These are phyloP conservation scores for Psilocybe cubensis DNA, from an alignment of 768 basidiomycete species.

Conservation along the genomic window DNA sequence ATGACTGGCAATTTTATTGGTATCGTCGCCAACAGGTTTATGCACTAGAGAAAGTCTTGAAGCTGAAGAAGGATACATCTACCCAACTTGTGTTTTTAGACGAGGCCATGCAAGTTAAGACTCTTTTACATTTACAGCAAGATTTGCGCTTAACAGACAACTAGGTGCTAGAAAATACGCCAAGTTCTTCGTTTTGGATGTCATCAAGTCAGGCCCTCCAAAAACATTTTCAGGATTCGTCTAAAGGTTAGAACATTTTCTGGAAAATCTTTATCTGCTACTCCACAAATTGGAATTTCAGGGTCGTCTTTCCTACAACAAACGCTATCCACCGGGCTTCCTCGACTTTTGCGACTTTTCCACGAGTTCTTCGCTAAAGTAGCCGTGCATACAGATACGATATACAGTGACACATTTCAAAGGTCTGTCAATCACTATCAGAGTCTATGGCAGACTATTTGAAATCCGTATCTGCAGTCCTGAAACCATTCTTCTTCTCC, in stretches of 20 bases:
- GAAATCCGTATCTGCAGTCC: conserved; percentile 53
- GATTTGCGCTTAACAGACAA: neutral
- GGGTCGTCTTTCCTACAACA: conserved; percentile 92
- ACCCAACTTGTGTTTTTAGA: conserved; percentile 85
- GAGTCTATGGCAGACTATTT: neutral
- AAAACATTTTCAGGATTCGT: conserved; percentile 77
- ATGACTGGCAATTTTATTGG: neutral
- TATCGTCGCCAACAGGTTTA: conserved; percentile 65
- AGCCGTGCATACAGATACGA: conserved; percentile 92
- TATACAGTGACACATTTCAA: conserved; percentile 83
- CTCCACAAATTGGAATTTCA: conserved; percentile 31
- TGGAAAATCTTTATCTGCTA: conserved; percentile 59
- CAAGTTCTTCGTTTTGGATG: conserved; percentile 91
- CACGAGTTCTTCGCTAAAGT: conserved; percentile 98
- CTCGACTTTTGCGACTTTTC: conserved; percentile 85
- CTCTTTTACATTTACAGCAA: neutral
- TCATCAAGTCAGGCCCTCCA: conserved; percentile 81
- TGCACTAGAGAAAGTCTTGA: conserved; percentile 91
- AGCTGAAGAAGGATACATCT: conserved; percentile 81
- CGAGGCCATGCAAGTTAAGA: conserved; percentile 84
- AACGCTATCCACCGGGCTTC: conserved; percentile 85
- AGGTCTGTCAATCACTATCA: conserved; percentile 50
- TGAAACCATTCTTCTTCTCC: conserved; percentile 88
- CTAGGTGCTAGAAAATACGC: conserved; percentile 87
- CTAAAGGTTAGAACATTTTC: conserved; percentile 57